A percentile compares a stretch with the other conserved stretches of the same genome.
These are phyloP conservation scores for Phytophthora melonis DNA, from an alignment of 352 stramenopile genomes.

Conservation along the genomic window DNA sequence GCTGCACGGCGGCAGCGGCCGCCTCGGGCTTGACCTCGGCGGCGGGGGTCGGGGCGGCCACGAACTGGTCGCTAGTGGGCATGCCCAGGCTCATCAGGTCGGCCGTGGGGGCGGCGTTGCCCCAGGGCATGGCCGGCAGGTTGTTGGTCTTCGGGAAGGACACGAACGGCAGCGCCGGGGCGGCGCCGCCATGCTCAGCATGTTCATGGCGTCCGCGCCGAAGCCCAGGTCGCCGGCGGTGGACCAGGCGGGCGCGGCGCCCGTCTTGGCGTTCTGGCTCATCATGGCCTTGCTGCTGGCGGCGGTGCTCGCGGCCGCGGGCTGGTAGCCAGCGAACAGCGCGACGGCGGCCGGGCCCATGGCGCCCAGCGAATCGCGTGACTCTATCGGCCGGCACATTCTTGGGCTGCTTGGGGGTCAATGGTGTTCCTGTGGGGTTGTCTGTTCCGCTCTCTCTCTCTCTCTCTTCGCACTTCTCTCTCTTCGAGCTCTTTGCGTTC, in stretches of 20 bases:
- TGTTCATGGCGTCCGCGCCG: slow-evolving; percentile 55
- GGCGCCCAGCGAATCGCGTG: slow-evolving; percentile 80
- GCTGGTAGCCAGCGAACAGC: slow-evolving; percentile 82
- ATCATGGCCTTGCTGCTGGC: slow-evolving; percentile 47
- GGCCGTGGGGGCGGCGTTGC: slow-evolving; percentile 24
- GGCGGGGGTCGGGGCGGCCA: slow-evolving; percentile 7
- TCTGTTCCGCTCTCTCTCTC: slow-evolving; percentile 27
- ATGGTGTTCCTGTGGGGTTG: slow-evolving; percentile 35
- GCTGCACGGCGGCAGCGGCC: slow-evolving; percentile 12
- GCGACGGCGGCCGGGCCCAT: slow-evolving; percentile 76
- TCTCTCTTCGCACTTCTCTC: slow-evolving; percentile 26
- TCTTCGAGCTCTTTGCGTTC: slow-evolving; percentile 41
- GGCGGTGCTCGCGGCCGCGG: slow-evolving; percentile 54
- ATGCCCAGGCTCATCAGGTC: slow-evolving; percentile 59
- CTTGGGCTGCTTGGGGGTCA: slow-evolving; percentile 19
- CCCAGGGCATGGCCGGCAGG: slow-evolving; percentile 67
- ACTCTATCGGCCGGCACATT: slow-evolving; percentile 90
- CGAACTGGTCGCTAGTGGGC: slow-evolving; percentile 50
- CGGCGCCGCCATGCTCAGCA: slow-evolving; percentile 69
- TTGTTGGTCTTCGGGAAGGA: slow-evolving; percentile 65
- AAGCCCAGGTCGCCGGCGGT: slow-evolving; percentile 41
- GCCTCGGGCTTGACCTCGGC: slow-evolving; percentile 50
- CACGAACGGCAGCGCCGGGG: slow-evolving; percentile 73
- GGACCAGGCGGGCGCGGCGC: slow-evolving; percentile 35
- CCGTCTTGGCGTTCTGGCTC: slow-evolving; percentile 43